A percentile compares a stretch with the other conserved stretches of the same genome.
Conservation (phyloP, 2,329 filamentous ascomycete genomes). For the Exophiala aquamarina region DNA sequence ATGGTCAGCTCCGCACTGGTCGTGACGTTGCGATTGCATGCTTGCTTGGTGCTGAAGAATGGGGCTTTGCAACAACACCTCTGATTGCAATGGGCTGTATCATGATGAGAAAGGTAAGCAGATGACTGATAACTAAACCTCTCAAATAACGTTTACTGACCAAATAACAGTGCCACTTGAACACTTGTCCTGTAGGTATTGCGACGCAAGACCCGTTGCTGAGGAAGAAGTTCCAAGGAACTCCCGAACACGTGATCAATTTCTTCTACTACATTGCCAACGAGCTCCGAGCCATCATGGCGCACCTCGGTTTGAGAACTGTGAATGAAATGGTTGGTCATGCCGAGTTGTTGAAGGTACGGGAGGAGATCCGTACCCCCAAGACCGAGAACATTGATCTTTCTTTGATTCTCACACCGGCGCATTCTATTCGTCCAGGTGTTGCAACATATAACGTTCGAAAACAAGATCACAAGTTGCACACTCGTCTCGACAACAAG, state of each 20-base stretch:
- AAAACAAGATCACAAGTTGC: constrained; percentile 94
- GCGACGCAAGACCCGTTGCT: constrained; percentile 94
- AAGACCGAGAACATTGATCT: constrained; percentile 94
- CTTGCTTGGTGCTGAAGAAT: constrained; percentile 95
- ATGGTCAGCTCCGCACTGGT: constrained; percentile 89
- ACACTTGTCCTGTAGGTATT: constrained; percentile 89
- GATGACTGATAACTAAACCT: not conserved
- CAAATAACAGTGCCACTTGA: constrained; percentile 41
- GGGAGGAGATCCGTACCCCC: constrained; percentile 80
- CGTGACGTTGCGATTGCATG: constrained; percentile 93
- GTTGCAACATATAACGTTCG: constrained; percentile 97
- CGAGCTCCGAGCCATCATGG: constrained; percentile 95
- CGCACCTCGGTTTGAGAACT: constrained; percentile 87
- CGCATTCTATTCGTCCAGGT: constrained; percentile 90
- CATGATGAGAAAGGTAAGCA: constrained; percentile 71
- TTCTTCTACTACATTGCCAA: constrained; percentile 99
- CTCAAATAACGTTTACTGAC: constrained; percentile 9
- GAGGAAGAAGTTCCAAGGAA: constrained; percentile 88
- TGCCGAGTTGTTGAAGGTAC: constrained; percentile 80
- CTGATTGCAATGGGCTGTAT: constrained; percentile 97
- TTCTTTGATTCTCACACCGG: constrained; percentile 87
- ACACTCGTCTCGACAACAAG: constrained; percentile 94
- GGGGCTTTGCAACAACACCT: constrained; percentile 92
- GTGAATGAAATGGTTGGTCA: constrained; percentile 98
- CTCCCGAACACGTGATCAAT: constrained; percentile 95